phyloP scores from a whole-genome alignment of 352 stramenopile species.

The Phytophthora aleatoria region DNA sequence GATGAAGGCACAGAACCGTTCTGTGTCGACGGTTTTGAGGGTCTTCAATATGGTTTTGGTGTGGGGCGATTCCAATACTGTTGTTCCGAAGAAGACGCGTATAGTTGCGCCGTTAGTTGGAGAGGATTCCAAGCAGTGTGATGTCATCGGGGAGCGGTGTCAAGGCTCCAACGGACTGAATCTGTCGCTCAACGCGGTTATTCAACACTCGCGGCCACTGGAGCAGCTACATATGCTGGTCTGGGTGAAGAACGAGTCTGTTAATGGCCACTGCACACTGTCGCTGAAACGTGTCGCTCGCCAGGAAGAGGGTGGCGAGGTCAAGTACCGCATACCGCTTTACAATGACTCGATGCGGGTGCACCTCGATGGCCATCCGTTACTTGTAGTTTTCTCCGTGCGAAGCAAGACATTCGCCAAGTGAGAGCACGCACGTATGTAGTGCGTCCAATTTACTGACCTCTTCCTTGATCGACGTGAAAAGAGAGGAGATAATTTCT shows the following conservation, averaged over 20 bases:
- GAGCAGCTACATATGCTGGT: slow-evolving; percentile 87
- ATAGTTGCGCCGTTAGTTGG: slow-evolving; percentile 77
- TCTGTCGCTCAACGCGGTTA: slow-evolving; percentile 73
- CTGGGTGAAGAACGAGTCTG: slow-evolving; percentile 82
- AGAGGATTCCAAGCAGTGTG: slow-evolving; percentile 78
- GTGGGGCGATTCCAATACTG: slow-evolving; percentile 62
- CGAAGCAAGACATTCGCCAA: slow-evolving; percentile 86
- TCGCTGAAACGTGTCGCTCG: slow-evolving; percentile 81
- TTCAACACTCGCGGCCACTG: slow-evolving; percentile 71
- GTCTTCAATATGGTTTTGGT: slow-evolving; percentile 81
- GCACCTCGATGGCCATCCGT: slow-evolving; percentile 69
- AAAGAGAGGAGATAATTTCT: slow-evolving; percentile 36
- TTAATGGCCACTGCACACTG: slow-evolving; percentile 81
- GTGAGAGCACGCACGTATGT: slow-evolving; percentile 39
- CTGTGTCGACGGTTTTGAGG: slow-evolving; percentile 70
- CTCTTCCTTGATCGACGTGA: slow-evolving; percentile 21
- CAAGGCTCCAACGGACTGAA: slow-evolving; percentile 56
- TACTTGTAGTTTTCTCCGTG: slow-evolving; percentile 79
- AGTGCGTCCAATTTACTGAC: slow-evolving; percentile 26
- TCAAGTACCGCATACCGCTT: slow-evolving; percentile 78
- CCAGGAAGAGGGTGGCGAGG: slow-evolving; percentile 66
- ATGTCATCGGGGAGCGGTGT: slow-evolving; percentile 74
- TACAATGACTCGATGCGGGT: slow-evolving; percentile 84
- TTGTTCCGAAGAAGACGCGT: slow-evolving; percentile 83
- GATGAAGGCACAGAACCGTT: slow-evolving; percentile 55